A percentile compares a stretch with the other conserved stretches of the same genome.
Evolutionary conservation across 2,329 filamentous ascomycete species (phyloP).

Genomic region (Colletotrichum viniferum): DNA sequence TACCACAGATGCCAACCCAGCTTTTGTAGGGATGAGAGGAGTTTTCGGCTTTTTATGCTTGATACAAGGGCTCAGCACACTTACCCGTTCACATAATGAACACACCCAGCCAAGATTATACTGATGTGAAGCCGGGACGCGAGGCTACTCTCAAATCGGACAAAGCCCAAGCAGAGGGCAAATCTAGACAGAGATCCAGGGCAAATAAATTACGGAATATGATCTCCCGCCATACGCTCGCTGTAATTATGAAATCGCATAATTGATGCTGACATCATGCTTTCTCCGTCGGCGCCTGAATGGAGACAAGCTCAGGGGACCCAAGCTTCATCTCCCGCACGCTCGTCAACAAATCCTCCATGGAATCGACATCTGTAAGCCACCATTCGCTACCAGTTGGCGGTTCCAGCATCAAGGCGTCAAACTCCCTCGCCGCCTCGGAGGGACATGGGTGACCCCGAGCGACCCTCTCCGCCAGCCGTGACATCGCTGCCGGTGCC

Average conservation of each 20-base stretch:
- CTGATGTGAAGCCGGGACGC: too few relatives aligned
- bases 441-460: conserved; percentile 17
- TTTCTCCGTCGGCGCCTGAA: neutral
- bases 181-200: neutral
- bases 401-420: neutral
- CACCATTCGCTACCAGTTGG: conserved; percentile 6
- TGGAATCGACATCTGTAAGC: conserved; percentile 9
- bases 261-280: neutral
- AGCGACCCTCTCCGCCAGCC: conserved; percentile 21
- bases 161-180: neutral
- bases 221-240: neutral
- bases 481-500: conserved; percentile 32
- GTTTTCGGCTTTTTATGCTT: neutral
- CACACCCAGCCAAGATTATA: too few relatives aligned
- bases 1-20: rapidly evolving
- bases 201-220: rapidly evolving
- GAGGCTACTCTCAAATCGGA: neutral
- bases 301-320: neutral
- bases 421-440: neutral
- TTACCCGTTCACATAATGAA: rapidly evolving
- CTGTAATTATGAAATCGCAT: neutral
- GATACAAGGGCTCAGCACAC: rapidly evolving
- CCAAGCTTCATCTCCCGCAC: conserved; percentile 10
- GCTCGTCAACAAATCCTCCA: conserved; percentile 8
- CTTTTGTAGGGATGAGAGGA: neutral